phyloP scores from a whole-genome alignment of 2,329 filamentous ascomycete genomes.

The Aspergillus unguis region DNA sequence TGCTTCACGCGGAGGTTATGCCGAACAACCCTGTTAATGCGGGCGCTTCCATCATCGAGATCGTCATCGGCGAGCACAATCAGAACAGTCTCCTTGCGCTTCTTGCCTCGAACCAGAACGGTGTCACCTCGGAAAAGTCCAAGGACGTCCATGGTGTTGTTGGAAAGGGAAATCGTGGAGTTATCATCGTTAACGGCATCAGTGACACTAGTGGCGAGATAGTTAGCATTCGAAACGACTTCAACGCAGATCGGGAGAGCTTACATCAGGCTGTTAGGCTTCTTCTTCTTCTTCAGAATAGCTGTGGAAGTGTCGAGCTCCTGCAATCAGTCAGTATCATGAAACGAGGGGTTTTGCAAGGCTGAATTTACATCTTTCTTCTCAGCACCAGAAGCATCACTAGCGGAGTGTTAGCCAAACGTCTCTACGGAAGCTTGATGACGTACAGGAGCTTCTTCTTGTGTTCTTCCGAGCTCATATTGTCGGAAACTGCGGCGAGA shows the following conservation, averaged over 20 bases:
- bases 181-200: slow-evolving; percentile 99
- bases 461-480: slow-evolving; percentile 66
- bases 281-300: slow-evolving; percentile 99
- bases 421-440: slow-evolving; percentile 6
- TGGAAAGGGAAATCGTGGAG: slow-evolving; percentile 96
- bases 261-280: slow-evolving; percentile 98
- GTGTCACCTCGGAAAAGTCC: slow-evolving; percentile 99
- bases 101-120: slow-evolving; percentile 97
- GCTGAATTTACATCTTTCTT: slow-evolving; percentile 66
- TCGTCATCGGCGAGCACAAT: slow-evolving; percentile 98
- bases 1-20: slow-evolving; percentile 99
- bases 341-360: slow-evolving; percentile 37
- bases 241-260: slow-evolving; percentile 30
- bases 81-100: slow-evolving; percentile 97
- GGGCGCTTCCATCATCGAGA: slow-evolving; percentile 91
- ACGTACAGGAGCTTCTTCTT: slow-evolving; percentile 84
- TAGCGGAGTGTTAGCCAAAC: slow-evolving; percentile 48
- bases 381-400: slow-evolving; percentile 85
- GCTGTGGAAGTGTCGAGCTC: slow-evolving; percentile 90
- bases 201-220: slow-evolving; percentile 66
- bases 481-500: slow-evolving; percentile 36
- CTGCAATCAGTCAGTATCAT: slow-evolving; percentile 44
- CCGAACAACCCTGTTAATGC: slow-evolving; percentile 97
- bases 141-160: slow-evolving; percentile 97
- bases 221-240: slow-evolving; percentile 21